Evolutionary conservation across 495 filamentous ascomycete species (phyloP).

Genomic region (Aspergillus heteromorphus): DNA sequence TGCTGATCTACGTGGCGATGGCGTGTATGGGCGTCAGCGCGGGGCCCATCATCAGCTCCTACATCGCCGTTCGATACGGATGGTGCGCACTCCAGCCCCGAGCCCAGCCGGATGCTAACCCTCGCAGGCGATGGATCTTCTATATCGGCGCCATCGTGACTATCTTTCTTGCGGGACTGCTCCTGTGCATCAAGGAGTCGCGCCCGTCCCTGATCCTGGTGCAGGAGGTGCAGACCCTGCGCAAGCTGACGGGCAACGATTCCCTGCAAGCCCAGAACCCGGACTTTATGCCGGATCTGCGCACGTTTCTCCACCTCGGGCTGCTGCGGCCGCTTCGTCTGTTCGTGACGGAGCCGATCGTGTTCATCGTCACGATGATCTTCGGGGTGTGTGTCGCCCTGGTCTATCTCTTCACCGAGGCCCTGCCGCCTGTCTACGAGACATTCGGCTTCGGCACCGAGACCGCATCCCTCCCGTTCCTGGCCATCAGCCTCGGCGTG

Average conservation of each 20-base stretch:
- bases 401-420: constrained; percentile 36
- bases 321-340: constrained; percentile 34
- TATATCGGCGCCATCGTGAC: constrained; percentile 2
- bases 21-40: constrained; percentile 35
- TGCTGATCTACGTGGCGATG: constrained; percentile 36
- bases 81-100: constrained; percentile 15
- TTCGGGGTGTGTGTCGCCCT: constrained; percentile 6
- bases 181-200: background rate
- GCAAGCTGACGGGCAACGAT: background rate
- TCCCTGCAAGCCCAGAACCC: background rate
- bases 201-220: background rate
- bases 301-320: constrained; percentile 22
- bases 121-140: constrained; percentile 30
- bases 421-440: constrained; percentile 39
- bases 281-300: background rate
- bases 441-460: constrained; percentile 33
- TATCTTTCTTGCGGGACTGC: background rate
- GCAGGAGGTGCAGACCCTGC: background rate
- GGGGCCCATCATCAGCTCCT: constrained; percentile 37
- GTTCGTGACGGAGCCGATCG: constrained; percentile 42
- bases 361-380: constrained; percentile 17
- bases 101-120: background rate
- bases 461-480: constrained; percentile 39
- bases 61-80: constrained; percentile 24
- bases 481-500: constrained; percentile 41